Evolutionary conservation across 108 stramenopile species (phyloP).

Genomic region (Skeletonema marinoi): DNA sequence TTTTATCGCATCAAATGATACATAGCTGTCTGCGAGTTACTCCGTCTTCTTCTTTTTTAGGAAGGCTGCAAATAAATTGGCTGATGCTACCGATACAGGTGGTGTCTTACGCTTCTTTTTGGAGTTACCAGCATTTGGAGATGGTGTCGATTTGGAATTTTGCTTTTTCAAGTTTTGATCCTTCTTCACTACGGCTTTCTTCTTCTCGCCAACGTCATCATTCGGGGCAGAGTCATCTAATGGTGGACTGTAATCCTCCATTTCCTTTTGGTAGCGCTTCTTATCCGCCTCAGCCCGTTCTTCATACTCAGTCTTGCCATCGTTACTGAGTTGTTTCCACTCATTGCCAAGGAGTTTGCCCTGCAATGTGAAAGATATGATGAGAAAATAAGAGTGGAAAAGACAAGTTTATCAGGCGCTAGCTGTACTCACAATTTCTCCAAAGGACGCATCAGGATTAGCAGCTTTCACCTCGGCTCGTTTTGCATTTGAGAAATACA

Average conservation of each 20-base stretch:
- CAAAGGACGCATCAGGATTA: slow-evolving; percentile 25
- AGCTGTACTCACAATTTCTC: slow-evolving; percentile 48
- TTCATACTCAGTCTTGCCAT: slow-evolving; percentile 44
- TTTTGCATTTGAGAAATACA: slow-evolving; percentile 40
- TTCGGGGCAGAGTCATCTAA: neutral
- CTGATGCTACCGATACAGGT: slow-evolving; percentile 33
- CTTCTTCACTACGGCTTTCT: slow-evolving; percentile 4
- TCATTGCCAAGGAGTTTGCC: slow-evolving; percentile 53
- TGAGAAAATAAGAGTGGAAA: neutral
- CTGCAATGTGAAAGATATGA: neutral
- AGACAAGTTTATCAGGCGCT: neutral
- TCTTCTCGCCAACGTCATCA: neutral
- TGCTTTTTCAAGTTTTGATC: neutral
- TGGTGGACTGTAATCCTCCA: slow-evolving; percentile 49
- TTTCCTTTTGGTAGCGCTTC: slow-evolving; percentile 58
- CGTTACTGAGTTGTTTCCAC: slow-evolving; percentile 43
- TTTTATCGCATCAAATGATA: no score
- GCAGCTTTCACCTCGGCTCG: slow-evolving; percentile 30
- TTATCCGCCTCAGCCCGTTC: slow-evolving; percentile 53
- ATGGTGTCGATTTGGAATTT: neutral
- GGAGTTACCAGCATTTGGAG: no score
- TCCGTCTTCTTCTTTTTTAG: slow-evolving; percentile 33
- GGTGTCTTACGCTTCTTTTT: slow-evolving; percentile 22
- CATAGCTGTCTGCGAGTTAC: neutral
- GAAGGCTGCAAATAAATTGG: slow-evolving; percentile 43